Evolutionary conservation across 129 eudicot genomes (phyloP).

Genomic region (Scalesia atractyloides): DNA sequence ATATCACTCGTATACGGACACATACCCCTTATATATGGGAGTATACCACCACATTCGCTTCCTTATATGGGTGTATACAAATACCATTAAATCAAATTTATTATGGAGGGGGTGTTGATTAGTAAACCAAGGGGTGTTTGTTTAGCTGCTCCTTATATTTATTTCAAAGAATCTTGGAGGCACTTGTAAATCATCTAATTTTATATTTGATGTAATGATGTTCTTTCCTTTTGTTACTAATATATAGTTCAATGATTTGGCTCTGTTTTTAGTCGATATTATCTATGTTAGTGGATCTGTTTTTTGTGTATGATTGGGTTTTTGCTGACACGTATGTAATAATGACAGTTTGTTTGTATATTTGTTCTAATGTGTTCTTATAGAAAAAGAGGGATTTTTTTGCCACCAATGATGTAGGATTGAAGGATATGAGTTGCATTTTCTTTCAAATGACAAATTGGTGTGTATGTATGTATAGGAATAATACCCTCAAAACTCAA

Average conservation of each 20-base stretch:
- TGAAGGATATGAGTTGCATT: too few species aligned
- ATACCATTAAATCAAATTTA: too few species aligned
- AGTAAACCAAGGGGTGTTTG: too few species aligned
- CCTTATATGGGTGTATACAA: too few species aligned
- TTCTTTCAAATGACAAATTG: too few species aligned
- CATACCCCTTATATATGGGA: too few species aligned
- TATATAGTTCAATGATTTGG: constrained; percentile 8
- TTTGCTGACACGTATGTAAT: not conserved
- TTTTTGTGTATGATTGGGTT: not conserved
- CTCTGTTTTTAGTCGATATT: not conserved
- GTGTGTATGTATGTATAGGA: not conserved
- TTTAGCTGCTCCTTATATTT: too few species aligned
- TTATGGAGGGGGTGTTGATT: too few species aligned
- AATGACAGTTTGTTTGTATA: not conserved
- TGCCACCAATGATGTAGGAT: too few species aligned
- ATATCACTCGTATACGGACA: too few species aligned
- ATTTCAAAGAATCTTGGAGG: constrained; percentile 17
- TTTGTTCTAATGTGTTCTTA: not conserved
- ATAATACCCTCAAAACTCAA: too few species aligned
- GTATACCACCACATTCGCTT: too few species aligned
- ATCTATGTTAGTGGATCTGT: not conserved
- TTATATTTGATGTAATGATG: not conserved
- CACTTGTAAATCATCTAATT: not conserved
- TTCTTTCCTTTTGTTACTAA: not conserved
- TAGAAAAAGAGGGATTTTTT: not conserved